Conservation (phyloP, 2,329 filamentous ascomycete species). For the Lecanicillium sp. region DNA sequence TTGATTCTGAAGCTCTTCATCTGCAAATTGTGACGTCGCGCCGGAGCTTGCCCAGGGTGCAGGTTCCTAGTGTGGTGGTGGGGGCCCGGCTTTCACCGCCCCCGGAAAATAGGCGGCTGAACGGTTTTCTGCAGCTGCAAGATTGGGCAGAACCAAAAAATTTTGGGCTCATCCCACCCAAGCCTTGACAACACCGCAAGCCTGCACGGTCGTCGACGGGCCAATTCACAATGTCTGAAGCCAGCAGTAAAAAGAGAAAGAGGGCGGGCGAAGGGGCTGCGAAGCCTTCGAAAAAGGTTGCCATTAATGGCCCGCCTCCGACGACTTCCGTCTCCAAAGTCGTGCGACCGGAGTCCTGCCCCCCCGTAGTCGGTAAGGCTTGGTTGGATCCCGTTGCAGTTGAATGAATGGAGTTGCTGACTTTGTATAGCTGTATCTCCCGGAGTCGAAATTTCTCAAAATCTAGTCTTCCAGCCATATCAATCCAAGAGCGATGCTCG, state of each 20-base stretch:
- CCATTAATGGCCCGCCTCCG: slow-evolving; percentile 30
- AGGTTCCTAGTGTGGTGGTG: slow-evolving; percentile 3
- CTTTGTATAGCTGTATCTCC: slow-evolving; percentile 22
- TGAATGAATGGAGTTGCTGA: slow-evolving; percentile 13
- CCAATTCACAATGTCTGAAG: slow-evolving; percentile 26
- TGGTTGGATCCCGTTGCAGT: slow-evolving; percentile 2
- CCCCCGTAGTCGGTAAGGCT: slow-evolving; percentile 44
- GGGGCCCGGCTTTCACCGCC: slow-evolving; percentile 12
- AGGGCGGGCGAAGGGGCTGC: slow-evolving; percentile 31
- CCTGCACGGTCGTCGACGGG: background rate
- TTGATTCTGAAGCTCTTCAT: no score
- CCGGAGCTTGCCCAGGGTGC: background rate
- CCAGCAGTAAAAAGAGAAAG: slow-evolving; percentile 45
- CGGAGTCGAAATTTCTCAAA: slow-evolving; percentile 26
- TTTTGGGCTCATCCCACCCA: slow-evolving; percentile 19
- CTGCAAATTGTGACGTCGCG: slow-evolving; percentile 7
- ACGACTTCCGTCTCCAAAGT: slow-evolving; percentile 38
- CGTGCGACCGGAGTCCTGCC: slow-evolving; percentile 35
- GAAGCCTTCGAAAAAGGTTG: slow-evolving; percentile 44
- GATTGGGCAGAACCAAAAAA: slow-evolving; percentile 20
- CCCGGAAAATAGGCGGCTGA: slow-evolving; percentile 17
- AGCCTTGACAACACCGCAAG: slow-evolving; percentile 3
- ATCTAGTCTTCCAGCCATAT: slow-evolving; percentile 40
- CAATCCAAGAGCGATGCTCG: slow-evolving; percentile 27
- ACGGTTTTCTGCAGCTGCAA: slow-evolving; percentile 11